These are phyloP conservation scores for Trametes meyenii DNA, from an alignment of 768 basidiomycete genomes.

Conservation along the genomic window DNA sequence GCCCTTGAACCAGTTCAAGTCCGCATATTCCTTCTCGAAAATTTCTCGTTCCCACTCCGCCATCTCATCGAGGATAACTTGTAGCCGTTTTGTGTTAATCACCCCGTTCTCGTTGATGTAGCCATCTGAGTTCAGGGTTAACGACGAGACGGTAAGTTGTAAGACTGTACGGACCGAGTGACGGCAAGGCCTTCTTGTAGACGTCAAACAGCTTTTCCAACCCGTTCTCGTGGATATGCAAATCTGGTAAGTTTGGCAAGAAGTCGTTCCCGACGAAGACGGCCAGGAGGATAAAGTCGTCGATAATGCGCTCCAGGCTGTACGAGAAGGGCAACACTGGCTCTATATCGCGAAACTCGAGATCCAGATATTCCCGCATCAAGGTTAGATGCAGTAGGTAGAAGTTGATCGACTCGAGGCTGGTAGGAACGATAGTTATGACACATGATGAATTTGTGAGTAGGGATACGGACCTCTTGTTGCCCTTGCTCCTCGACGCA, in stretches of 20 bases:
- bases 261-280: slow-evolving; percentile 99
- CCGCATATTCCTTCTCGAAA: slow-evolving; percentile 90
- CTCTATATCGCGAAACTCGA: slow-evolving; percentile 84
- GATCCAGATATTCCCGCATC: slow-evolving; percentile 95
- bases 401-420: slow-evolving; percentile 83
- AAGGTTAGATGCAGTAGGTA: slow-evolving; percentile 93
- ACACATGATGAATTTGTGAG: neutral
- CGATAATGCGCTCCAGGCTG: slow-evolving; percentile 91
- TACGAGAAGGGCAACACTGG: slow-evolving; percentile 76
- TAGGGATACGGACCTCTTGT: slow-evolving; percentile 45
- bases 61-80: slow-evolving; percentile 88
- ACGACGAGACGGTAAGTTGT: neutral
- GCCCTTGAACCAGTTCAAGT: slow-evolving; percentile 91
- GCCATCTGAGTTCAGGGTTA: slow-evolving; percentile 59
- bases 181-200: slow-evolving; percentile 90
- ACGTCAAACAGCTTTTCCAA: slow-evolving; percentile 91
- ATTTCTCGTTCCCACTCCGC: slow-evolving; percentile 84
- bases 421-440: slow-evolving; percentile 24
- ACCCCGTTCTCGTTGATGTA: slow-evolving; percentile 91
- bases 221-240: slow-evolving; percentile 98
- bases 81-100: slow-evolving; percentile 79
- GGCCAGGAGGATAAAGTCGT: slow-evolving; percentile 95
- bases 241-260: slow-evolving; percentile 91
- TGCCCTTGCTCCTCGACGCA: slow-evolving; percentile 68
- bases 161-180: slow-evolving; percentile 51